Evolutionary conservation across 495 filamentous ascomycete genomes (phyloP).

Genomic region (Penicillium verhagenii): DNA sequence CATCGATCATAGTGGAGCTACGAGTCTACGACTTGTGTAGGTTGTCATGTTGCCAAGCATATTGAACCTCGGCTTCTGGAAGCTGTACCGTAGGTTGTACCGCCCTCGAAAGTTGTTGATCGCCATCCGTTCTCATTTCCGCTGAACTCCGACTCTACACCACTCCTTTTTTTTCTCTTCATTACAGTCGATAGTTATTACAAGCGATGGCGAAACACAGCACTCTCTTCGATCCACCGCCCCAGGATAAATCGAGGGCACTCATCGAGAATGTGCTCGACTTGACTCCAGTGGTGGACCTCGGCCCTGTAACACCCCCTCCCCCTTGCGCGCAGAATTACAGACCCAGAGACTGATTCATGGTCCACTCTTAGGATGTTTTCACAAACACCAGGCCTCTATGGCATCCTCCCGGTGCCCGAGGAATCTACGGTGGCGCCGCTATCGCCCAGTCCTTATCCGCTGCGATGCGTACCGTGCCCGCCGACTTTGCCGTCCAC

Average conservation of each 20-base stretch:
- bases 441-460: conserved; percentile 90
- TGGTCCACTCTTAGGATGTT: conserved; percentile 57
- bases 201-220: conserved; percentile 33
- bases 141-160: neutral
- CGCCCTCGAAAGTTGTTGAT: neutral
- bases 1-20: too few relatives aligned
- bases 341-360: neutral
- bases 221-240: conserved; percentile 79
- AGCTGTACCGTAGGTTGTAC: neutral
- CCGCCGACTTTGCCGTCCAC: conserved; percentile 75
- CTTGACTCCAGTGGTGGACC: conserved; percentile 73
- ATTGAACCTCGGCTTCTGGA: neutral
- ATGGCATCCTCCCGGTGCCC: conserved; percentile 87
- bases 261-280: conserved; percentile 87
- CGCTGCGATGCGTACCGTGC: conserved; percentile 85
- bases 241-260: conserved; percentile 67
- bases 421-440: conserved; percentile 89
- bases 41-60: neutral
- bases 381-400: conserved; percentile 90
- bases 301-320: conserved; percentile 64
- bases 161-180: neutral
- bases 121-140: too few relatives aligned
- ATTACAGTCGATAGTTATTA: neutral
- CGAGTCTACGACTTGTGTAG: too few relatives aligned
- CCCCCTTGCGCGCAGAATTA: neutral